A percentile compares a stretch with the other conserved stretches of the same genome.
These are phyloP conservation scores for Plasmopara muralis DNA, from an alignment of 352 stramenopile genomes.

Conservation along the genomic window DNA sequence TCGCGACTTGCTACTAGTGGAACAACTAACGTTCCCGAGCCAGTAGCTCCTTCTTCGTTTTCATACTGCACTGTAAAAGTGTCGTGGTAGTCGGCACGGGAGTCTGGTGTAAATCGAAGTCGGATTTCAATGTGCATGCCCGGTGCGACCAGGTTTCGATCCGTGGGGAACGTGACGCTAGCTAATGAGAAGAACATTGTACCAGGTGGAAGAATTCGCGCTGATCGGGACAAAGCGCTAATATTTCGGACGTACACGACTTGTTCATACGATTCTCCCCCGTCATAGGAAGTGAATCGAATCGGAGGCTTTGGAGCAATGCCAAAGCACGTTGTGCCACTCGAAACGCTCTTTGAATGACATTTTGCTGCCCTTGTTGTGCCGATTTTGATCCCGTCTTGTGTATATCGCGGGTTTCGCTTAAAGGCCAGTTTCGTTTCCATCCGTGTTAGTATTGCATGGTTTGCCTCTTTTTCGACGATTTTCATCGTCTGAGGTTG, in stretches of 20 bases:
- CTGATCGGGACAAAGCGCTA: conserved; percentile 40
- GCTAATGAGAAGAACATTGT: conserved; percentile 62
- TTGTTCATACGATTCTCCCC: conserved; percentile 73
- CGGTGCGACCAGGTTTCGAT: conserved; percentile 54
- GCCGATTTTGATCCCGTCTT: conserved; percentile 1
- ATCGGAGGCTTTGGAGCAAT: conserved; percentile 47
- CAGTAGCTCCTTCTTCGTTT: conserved; percentile 19
- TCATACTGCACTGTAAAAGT: conserved; percentile 50
- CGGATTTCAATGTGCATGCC: conserved; percentile 60
- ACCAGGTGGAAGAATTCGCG: conserved; percentile 53
- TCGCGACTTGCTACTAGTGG: conserved; percentile 38
- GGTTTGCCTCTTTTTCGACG: conserved; percentile 51
- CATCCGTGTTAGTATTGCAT: conserved; percentile 66
- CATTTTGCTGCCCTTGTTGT: not conserved
- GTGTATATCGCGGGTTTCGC: conserved; percentile 52
- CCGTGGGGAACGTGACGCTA: conserved; percentile 43
- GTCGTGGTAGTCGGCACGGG: conserved; percentile 71
- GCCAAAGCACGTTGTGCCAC: conserved; percentile 26
- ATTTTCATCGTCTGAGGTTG: conserved; percentile 32
- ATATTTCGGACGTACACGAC: conserved; percentile 56
- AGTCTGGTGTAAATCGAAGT: conserved; percentile 65
- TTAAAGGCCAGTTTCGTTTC: conserved; percentile 72
- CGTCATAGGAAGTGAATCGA: conserved; percentile 62
- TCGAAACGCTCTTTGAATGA: not conserved
- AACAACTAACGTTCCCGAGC: conserved; percentile 28